phyloP scores from a whole-genome alignment of 805 yeast genomes.

The Isabelozyma rhagii region DNA sequence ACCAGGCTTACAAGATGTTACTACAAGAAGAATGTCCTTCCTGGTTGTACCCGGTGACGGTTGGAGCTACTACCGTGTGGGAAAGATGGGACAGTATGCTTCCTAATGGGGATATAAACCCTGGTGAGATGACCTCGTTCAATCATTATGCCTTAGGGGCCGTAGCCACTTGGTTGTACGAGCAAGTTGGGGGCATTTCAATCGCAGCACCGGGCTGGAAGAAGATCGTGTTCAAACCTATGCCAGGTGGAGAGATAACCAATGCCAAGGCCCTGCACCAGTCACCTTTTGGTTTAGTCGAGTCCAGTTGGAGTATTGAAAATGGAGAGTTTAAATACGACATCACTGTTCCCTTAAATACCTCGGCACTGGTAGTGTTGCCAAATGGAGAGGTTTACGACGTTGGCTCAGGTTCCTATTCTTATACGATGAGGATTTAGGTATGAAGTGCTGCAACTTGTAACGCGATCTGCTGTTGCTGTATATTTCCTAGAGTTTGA shows the following conservation, averaged over 20 bases:
- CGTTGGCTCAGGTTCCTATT: slow-evolving; percentile 9
- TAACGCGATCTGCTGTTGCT: too few relatives aligned
- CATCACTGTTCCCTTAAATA: slow-evolving; percentile 7
- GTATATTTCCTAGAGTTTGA: too few relatives aligned
- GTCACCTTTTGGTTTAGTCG: slow-evolving; percentile 7
- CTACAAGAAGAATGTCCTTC: slow-evolving; percentile 16
- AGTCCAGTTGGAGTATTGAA: slow-evolving; percentile 7
- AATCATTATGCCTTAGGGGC: slow-evolving; percentile 1
- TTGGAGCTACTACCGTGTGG: slow-evolving; percentile 25
- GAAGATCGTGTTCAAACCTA: not conserved
- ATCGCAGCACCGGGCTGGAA: not conserved
- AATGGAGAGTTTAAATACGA: slow-evolving; percentile 5
- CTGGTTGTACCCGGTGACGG: slow-evolving; percentile 21
- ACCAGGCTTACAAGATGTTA: slow-evolving; percentile 16
- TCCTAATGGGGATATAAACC: slow-evolving; percentile 18
- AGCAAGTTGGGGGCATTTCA: not conserved
- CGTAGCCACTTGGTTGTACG: not conserved
- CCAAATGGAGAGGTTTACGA: slow-evolving; percentile 7
- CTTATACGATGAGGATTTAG: not conserved
- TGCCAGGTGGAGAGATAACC: slow-evolving; percentile 4
- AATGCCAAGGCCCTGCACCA: slow-evolving; percentile 5
- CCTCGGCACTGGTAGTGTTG: slow-evolving; percentile 5
- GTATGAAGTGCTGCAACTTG: too few relatives aligned
- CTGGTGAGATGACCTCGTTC: slow-evolving; percentile 25
- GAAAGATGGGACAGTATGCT: slow-evolving; percentile 25